Base-by-base conservation (phyloP, 768 basidiomycete species). In the Pholiota microspora region DNA sequence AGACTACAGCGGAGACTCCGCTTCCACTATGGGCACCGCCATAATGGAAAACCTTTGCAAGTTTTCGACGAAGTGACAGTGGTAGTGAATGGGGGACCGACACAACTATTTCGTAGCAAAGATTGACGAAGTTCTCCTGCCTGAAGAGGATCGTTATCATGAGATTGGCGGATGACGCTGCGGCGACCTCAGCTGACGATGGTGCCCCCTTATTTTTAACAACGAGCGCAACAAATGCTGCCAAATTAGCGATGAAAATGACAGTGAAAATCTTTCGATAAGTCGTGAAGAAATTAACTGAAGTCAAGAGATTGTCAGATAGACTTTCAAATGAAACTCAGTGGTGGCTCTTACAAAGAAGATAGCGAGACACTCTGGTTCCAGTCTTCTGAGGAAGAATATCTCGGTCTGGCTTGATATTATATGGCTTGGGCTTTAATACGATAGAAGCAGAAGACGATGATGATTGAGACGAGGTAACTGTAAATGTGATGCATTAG, bases 1-100 rank as follows among this genome's bases (percentile, higher is more conserved):
- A 82, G 5, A 81, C 71, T 2, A 78, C 69, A 1, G 77, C 79
- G n/a, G 81, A 77, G 7, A 77, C 71, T 2, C 77, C 81, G 49
- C 74, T 71, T 10, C 81, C 81, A 48, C 78, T 79, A 61, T 83
- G 82, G 8, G 77, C 77, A 59, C 82, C 82, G 28, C 81, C 82
- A 55, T 80, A 80, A 54, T 79, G 77, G 56, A 79, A 83, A 1
- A 82, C 78, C 45, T 78, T 73, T 7, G 80, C 81, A 27, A 74
- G 69, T 25, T 72, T 62, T 9, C 76, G 71, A 12, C 82, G 75
- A 50, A 82, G 63, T 67, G 71, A 75, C 56, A 71, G 58, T 13
- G 66, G 80, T 59, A 58, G 68, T 58, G 66, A 67, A 42, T 69
- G 76, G 57, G 70, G 65, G 58, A 75, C 62, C 58, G 69, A 61